phyloP scores from a whole-genome alignment of 1,284 basidiomycete species.

The Coniferiporia weirii region DNA sequence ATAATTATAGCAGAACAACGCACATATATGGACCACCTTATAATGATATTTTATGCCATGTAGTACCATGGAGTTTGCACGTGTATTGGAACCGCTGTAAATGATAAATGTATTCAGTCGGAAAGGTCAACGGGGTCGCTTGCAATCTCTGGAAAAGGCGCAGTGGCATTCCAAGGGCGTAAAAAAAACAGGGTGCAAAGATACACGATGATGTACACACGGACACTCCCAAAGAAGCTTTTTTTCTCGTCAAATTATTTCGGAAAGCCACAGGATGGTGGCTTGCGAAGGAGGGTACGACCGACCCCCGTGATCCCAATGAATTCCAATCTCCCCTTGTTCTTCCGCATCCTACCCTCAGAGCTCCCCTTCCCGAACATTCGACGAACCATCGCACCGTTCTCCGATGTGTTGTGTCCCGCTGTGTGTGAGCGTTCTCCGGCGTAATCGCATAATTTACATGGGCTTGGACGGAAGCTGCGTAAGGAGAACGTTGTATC shows the following conservation, averaged over 20 bases:
- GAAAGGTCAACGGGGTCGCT: not conserved
- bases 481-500: slow-evolving; percentile 80
- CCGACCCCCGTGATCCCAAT: not conserved
- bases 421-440: not conserved
- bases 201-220: not conserved
- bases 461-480: slow-evolving; percentile 87
- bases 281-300: not conserved
- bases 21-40: not conserved
- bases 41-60: not conserved
- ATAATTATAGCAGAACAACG: not conserved
- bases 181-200: not conserved
- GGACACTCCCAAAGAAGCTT: not conserved
- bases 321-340: not conserved
- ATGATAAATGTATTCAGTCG: not conserved
- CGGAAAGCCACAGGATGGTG: not conserved
- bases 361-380: not conserved
- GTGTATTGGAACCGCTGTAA: not conserved
- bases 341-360: not conserved
- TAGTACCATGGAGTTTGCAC: not conserved
- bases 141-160: not conserved
- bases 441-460: slow-evolving; percentile 34
- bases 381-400: not conserved
- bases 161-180: not conserved
- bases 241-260: not conserved
- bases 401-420: not conserved